These are phyloP conservation scores for Dissophora globulifera DNA, from an alignment of 192 early-diverging fungal species.

Conservation along the genomic window DNA sequence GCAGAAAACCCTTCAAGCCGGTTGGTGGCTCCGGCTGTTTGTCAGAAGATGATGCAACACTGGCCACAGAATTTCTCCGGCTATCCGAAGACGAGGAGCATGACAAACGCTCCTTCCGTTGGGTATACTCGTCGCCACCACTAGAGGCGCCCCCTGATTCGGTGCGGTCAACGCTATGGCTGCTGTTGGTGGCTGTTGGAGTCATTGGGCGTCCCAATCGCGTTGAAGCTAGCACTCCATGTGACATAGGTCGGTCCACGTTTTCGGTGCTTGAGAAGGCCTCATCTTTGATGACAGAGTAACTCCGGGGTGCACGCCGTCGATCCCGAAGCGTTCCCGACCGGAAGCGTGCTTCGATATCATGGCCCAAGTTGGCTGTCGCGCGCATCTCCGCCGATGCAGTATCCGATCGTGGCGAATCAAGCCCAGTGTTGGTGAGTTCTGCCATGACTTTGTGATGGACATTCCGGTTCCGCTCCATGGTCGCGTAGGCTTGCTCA, in stretches of 20 bases:
- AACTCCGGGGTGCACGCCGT: conserved; percentile 7
- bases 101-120: neutral
- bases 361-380: conserved; percentile 1
- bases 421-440: neutral
- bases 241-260: neutral
- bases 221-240: neutral
- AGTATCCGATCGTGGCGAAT: conserved; percentile 1
- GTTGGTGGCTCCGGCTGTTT: neutral
- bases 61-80: conserved; percentile 21
- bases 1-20: conserved; percentile 21
- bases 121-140: neutral
- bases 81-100: neutral
- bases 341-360: neutral
- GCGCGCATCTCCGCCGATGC: neutral
- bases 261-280: conserved; percentile 26
- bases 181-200: neutral
- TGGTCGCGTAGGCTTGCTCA: conserved; percentile 57
- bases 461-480: conserved; percentile 28
- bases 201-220: conserved; percentile 7
- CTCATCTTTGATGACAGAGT: conserved; percentile 32
- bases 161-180: neutral
- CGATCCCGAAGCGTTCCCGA: neutral
- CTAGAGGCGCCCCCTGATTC: neutral
- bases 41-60: conserved; percentile 3
- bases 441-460: conserved; percentile 10